phyloP scores from a whole-genome alignment of 225 moss, liverwort and hornwort genomes.

The Straminergon stramineum region DNA sequence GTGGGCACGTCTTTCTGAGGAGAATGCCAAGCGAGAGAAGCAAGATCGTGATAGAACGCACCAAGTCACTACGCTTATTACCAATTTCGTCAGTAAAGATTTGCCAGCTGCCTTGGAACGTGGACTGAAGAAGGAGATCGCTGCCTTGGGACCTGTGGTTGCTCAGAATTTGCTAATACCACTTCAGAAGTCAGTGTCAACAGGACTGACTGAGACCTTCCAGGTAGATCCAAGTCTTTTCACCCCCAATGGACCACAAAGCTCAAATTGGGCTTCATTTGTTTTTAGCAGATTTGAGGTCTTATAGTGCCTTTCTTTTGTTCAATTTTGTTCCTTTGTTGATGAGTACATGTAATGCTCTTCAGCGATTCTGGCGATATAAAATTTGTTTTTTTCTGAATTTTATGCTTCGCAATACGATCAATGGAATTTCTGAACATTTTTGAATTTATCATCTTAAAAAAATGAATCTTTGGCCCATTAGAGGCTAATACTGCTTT shows the following conservation, averaged over 20 bases:
- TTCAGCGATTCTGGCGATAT: neutral
- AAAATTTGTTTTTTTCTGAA: neutral
- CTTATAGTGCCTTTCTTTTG: neutral
- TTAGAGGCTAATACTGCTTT: neutral
- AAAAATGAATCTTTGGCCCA: neutral
- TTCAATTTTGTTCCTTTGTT: neutral
- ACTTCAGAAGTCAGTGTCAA: constrained; percentile 21
- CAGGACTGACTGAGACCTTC: constrained; percentile 17
- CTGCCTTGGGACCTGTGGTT: constrained; percentile 12
- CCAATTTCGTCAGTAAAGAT: constrained; percentile 20
- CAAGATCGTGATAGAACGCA: constrained; percentile 61
- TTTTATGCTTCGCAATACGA: neutral
- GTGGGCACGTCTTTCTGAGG: constrained; percentile 68
- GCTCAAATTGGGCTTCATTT: neutral
- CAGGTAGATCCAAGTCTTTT: constrained; percentile 15
- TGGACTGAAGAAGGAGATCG: constrained; percentile 21
- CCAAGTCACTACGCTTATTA: constrained; percentile 34
- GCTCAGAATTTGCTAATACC: constrained; percentile 9
- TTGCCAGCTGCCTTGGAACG: constrained; percentile 26
- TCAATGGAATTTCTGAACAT: neutral
- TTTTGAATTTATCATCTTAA: neutral
- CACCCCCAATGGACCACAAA: neutral
- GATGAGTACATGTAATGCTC: neutral
- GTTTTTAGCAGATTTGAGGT: neutral
- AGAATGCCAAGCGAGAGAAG: constrained; percentile 68